Base-by-base conservation (phyloP, 306 rosid species). In the Morella rubra region DNA sequence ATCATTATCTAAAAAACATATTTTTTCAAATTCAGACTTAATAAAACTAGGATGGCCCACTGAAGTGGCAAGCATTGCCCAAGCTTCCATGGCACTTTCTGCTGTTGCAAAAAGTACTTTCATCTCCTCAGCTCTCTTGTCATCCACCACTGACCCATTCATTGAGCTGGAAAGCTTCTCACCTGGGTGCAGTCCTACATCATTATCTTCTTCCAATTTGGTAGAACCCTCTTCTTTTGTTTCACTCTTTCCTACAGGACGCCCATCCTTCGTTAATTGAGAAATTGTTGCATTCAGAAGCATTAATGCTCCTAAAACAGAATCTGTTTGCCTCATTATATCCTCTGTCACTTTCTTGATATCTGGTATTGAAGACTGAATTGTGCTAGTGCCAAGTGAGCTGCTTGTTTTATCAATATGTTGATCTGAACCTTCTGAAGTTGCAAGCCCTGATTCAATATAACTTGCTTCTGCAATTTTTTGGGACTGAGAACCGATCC, bases 31-130 rank as follows among this genome's bases (percentile, higher is more conserved):
- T 79, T 94, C 98, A 3, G 98, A 94, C 84, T 92, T 94, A 8
- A 94, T 92, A 78, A 94, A 94, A 84, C 96, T 92, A 65, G 96
- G 91, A 54, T 94, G 98, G 51, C 98, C 98, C 62, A 92, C 81
- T 69, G 98, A 92, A 64, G 92, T 89, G 51, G 95, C 96, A 64
- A 94, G 96, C 98, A 94, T 87, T 51, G 98, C 94, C 98, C 98
- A 94, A 58, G 98, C 98, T 86, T 94, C 98, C 84, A 94, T 77
- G 60, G 98, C 98, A 83, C 87, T 94, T 87, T 94, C 98, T 44
- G 98, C 98, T 68, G 91, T 87, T 79, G 89, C 88, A 78, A 94
- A 94, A 61, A 94, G 95, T 56, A 75, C 84, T 87, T 71, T 92
- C 97, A 92, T 94, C 83, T 94, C 98, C 81, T 89, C 89, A 49